phyloP scores from a whole-genome alignment of 208 protist species.

The Wallacemonas sp. region DNA sequence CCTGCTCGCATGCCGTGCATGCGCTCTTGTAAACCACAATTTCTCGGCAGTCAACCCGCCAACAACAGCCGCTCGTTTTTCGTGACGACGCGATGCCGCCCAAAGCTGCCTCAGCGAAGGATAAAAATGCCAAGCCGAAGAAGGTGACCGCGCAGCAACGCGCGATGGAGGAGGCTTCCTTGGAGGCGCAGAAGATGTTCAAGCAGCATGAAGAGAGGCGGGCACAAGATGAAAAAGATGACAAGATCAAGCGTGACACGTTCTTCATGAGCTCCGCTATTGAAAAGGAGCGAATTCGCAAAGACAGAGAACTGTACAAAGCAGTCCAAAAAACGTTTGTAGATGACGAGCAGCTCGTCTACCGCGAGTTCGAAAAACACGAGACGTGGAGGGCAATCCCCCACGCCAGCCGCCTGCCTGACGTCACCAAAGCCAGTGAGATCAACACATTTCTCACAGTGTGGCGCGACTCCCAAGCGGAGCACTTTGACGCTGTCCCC shows the following conservation, averaged over 20 bases:
- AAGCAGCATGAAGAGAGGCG: slow-evolving; percentile 84
- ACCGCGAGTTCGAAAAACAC: slow-evolving; percentile 82
- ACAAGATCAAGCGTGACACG: slow-evolving; percentile 56
- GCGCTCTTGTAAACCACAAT: no score
- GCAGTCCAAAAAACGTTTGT: slow-evolving; percentile 36
- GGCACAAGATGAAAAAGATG: slow-evolving; percentile 38
- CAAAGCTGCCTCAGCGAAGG: slow-evolving; percentile 24
- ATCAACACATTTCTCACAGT: slow-evolving; percentile 89
- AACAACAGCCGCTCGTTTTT: no score
- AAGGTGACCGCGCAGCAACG: slow-evolving; percentile 53
- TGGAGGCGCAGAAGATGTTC: slow-evolving; percentile 68
- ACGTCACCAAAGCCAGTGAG: slow-evolving; percentile 75
- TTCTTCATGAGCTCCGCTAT: slow-evolving; percentile 45
- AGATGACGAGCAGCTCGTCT: slow-evolving; percentile 61
- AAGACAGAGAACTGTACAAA: slow-evolving; percentile 45
- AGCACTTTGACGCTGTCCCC: slow-evolving; percentile 21
- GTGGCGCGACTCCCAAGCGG: slow-evolving; percentile 63
- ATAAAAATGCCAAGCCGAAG: slow-evolving; percentile 53
- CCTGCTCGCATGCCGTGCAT: no score
- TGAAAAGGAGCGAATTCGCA: slow-evolving; percentile 61
- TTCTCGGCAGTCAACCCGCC: no score
- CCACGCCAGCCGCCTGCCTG: slow-evolving; percentile 67
- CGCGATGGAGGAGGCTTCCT: slow-evolving; percentile 54
- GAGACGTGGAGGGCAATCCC: slow-evolving; percentile 64
- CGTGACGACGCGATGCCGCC: slow-evolving; percentile 42